Evolutionary conservation across 2,329 filamentous ascomycete species (phyloP).

Genomic region (Elsinoe australis): DNA sequence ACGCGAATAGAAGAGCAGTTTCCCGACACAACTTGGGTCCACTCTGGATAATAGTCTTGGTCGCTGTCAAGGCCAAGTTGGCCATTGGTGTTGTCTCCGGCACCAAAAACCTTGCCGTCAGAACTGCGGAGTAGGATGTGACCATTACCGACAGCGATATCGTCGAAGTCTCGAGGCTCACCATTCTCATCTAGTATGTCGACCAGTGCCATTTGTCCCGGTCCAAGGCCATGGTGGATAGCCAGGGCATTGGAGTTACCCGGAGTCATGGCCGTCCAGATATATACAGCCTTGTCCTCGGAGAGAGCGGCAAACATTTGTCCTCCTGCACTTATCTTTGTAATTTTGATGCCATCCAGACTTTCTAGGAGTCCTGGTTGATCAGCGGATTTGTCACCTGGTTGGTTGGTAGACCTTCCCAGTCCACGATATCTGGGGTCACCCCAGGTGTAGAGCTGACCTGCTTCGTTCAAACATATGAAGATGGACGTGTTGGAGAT

Average conservation of each 20-base stretch:
- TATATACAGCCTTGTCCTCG: constrained; percentile 50
- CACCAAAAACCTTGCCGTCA: constrained; percentile 45
- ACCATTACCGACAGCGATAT: constrained; percentile 51
- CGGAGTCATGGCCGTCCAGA: constrained; percentile 47
- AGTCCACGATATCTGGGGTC: constrained; percentile 55
- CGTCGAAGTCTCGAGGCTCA: constrained; percentile 41
- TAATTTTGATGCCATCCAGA: constrained; percentile 47
- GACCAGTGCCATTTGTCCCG: constrained; percentile 27
- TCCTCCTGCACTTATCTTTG: constrained; percentile 47
- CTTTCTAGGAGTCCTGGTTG: constrained; percentile 42
- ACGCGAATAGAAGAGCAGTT: constrained; percentile 20
- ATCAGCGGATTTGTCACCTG: constrained; percentile 37
- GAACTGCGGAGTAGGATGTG: constrained; percentile 52
- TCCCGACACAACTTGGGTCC: constrained; percentile 22
- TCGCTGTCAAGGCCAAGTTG: constrained; percentile 45
- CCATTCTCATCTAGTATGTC: constrained; percentile 34
- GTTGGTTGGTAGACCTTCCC: constrained; percentile 41
- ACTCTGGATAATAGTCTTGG: constrained; percentile 23
- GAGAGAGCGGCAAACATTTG: constrained; percentile 54
- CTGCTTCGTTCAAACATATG: constrained; percentile 31
- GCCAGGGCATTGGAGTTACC: constrained; percentile 22
- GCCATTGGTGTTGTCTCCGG: constrained; percentile 51
- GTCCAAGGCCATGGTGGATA: constrained; percentile 21
- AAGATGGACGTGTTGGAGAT: constrained; percentile 35
- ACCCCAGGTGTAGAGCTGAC: constrained; percentile 42